phyloP scores from a whole-genome alignment of 352 stramenopile species.

The Phytophthora pseudosyringae region DNA sequence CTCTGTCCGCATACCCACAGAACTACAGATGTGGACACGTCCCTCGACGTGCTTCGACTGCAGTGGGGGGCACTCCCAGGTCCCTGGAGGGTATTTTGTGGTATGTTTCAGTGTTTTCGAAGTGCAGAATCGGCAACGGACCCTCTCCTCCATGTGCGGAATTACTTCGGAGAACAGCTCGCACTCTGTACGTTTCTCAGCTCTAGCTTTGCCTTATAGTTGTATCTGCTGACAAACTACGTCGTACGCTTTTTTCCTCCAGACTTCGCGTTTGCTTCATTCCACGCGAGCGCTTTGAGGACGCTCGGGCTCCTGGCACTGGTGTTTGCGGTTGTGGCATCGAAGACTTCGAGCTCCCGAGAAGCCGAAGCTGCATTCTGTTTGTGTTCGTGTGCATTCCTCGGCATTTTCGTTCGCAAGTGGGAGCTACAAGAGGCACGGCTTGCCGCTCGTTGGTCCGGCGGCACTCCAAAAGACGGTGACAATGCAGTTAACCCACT shows the following conservation, averaged over 20 bases:
- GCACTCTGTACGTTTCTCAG: constrained; percentile 63
- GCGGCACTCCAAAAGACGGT: constrained; percentile 32
- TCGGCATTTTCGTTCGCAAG: constrained; percentile 63
- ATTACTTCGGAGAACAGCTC: constrained; percentile 86
- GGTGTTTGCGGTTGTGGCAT: constrained; percentile 39
- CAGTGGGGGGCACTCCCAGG: constrained; percentile 57
- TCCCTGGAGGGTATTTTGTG: constrained; percentile 31
- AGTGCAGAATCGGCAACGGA: constrained; percentile 36
- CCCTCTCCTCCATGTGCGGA: constrained; percentile 61
- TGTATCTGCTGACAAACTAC: constrained; percentile 3
- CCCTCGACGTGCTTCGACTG: constrained; percentile 57
- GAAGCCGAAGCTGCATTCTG: constrained; percentile 45
- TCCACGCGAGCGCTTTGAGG: constrained; percentile 54
- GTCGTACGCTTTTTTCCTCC: background rate
- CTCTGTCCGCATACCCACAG: constrained; percentile 64
- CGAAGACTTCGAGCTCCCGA: constrained; percentile 10
- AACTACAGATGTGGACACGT: constrained; percentile 72
- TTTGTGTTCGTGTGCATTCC: constrained; percentile 54
- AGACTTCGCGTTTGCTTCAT: constrained; percentile 77
- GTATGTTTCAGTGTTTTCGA: constrained; percentile 11
- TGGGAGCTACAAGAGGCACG: constrained; percentile 56
- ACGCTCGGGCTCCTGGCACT: constrained; percentile 41
- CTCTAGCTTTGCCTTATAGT: background rate
- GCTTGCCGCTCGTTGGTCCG: constrained; percentile 60
- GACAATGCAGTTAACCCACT: constrained; percentile 20